Evolutionary conservation across 306 rosid genomes (phyloP), one percentile per base, ranked within the genome.

Genomic region (Trifolium pratense): DNA sequence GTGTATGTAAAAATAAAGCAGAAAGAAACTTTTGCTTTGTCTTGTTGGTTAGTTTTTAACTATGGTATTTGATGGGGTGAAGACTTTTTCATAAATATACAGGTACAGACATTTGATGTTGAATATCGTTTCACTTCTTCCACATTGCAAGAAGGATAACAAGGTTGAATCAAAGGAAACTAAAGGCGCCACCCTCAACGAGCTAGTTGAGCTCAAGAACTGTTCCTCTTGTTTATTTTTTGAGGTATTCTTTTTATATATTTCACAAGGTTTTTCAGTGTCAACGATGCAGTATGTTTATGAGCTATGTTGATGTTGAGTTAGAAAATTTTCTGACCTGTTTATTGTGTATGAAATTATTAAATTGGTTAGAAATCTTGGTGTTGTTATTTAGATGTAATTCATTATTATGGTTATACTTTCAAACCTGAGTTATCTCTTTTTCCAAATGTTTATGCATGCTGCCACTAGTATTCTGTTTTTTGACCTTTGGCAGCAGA

Each of bases 71-170:
- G 7, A 80, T 75, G n/a, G 59, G 39, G n/a, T 68, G 57, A 52
- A 57, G 26, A 48, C 0, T 23, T 25, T 26, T 26, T 6, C 3
- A 21, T 57, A 1, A 65, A 25, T 64, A 59, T 71, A 12, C 61
- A 91, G 97, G 85, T 89, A 91, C 73, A 91, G 97, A 15, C 99
- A 94, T 83, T 79, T 94, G 84, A 91, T 94, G 97, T 83, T 91
- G 89, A 94, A 91, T 68, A 13, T 94, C 81, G 97, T 89, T 51
- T 89, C 96, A 18, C 85, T 94, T 56, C 75, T 94, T 78, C 99
- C 97, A 14, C 97, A 94, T 45, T 86, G 89, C 77, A 94, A 94
- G 89, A 94, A 88, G 91, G 99, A 94, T 71, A 91, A 79, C 85
- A 94, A 94, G 85, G 91, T 94, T 21, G 99, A 94, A 80, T 87